Evolutionary conservation across 2,329 filamentous ascomycete species (phyloP).

Genomic region (Fusarium albidum): DNA sequence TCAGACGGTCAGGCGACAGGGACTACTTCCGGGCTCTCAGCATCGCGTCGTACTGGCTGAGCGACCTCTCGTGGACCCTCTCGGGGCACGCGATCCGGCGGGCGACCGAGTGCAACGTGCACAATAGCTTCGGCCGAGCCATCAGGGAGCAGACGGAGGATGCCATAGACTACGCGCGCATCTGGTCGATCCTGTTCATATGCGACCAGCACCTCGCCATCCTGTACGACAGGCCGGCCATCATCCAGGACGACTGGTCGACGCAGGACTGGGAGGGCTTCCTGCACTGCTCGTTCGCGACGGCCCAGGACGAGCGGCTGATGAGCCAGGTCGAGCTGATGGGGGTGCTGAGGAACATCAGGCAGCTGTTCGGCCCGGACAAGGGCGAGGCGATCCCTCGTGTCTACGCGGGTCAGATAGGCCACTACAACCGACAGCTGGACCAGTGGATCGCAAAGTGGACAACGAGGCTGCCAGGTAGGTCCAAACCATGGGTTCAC

Average conservation of each 20-base stretch:
- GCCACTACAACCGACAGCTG: conserved; percentile 44
- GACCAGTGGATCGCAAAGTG: conserved; percentile 50
- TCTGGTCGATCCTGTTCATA: conserved; percentile 68
- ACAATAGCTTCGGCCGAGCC: conserved; percentile 48
- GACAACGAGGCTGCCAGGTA: conserved; percentile 43
- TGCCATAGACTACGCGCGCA: conserved; percentile 58
- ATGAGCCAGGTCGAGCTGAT: conserved; percentile 66
- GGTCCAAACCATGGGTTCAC: background rate
- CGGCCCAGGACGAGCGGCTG: conserved; percentile 62
- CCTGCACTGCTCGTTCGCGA: conserved; percentile 56
- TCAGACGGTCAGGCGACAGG: conserved; percentile 45
- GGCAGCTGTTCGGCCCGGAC: conserved; percentile 64
- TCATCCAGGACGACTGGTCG: conserved; percentile 64
- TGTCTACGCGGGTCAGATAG: conserved; percentile 58
- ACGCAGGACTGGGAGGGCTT: conserved; percentile 65
- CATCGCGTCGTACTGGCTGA: conserved; percentile 69
- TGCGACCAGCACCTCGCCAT: conserved; percentile 69
- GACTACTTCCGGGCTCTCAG: conserved; percentile 68
- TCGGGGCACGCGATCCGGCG: conserved; percentile 60
- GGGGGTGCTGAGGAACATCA: conserved; percentile 63
- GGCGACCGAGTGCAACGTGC: conserved; percentile 55
- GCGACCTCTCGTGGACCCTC: conserved; percentile 68
- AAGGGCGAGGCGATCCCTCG: conserved; percentile 59
- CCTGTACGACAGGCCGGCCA: conserved; percentile 63
- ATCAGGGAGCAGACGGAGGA: conserved; percentile 49